Evolutionary conservation across 306 rosid genomes (phyloP), one percentile per base, ranked within the genome.

Genomic region (Citrullus amarus): DNA sequence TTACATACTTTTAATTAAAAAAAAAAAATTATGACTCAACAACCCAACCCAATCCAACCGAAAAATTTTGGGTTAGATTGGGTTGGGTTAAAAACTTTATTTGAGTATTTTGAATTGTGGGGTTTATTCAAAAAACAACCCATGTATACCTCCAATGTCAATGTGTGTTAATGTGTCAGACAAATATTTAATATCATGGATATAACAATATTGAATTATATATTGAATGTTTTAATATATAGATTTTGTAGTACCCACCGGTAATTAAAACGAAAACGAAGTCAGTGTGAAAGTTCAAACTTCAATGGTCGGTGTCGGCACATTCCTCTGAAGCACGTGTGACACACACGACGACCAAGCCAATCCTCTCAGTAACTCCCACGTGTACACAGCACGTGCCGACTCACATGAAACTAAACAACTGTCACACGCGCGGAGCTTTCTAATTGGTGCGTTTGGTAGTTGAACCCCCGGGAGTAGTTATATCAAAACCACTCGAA

Each of bases 291-390:
- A 17, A 53, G 20, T 53, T 53, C 20, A 16, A 53, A 53, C n/a
- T 16, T 53, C 57, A 53, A 5, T 13, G 58, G 76, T 13, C 76
- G 76, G 76, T 44, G 76, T 70, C 76, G 76, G 38, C 57, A 70
- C 6, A 16, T 70, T 70, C 20, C 22, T 12, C 13, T 28, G 54
- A 46, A 70, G 58, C 76, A 51, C 58, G 76, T 70, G 75, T 17
- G 7, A 5, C 39, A 11, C 75, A 46, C 38, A 30, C 54, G 75
- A 68, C 6, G 57, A 20, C 57, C 57, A 6, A 70, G 6, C 6
- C 2, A 68, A n/a, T 4, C 54, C 54, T 68, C 54, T n/a, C 55
- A 41, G 3, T 17, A 3, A 46, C 57, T 25, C 57, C 9, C 76
- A 71, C 59, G 59, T 70, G 56, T 70, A 46, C 22, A 43, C 30